Percentiles rank a stretch among this genome's conserved stretches.
phyloP scores from a whole-genome alignment of 805 yeast genomes.

The Candida caryicola region DNA sequence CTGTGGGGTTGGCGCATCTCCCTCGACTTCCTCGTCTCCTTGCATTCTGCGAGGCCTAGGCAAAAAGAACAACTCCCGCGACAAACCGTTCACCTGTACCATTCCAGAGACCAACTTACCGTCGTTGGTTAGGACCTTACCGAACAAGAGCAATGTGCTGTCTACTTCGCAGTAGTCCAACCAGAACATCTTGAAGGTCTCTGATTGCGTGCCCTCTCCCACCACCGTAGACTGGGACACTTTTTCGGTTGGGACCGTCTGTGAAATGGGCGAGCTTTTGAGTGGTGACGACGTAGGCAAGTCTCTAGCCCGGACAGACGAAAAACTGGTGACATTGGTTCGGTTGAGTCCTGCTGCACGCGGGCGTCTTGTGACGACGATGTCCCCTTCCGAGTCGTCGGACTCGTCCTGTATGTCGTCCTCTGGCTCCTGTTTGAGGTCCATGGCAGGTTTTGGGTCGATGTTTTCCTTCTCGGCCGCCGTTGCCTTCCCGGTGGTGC shows the following conservation, averaged over 20 bases:
- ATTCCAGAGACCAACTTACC: slow-evolving; percentile 68
- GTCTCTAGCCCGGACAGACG: slow-evolving; percentile 32
- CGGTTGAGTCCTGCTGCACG: slow-evolving; percentile 40
- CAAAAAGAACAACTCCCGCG: slow-evolving; percentile 71
- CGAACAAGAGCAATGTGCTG: slow-evolving; percentile 67
- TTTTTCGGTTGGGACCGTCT: slow-evolving; percentile 32
- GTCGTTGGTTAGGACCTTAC: slow-evolving; percentile 65
- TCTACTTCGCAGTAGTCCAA: slow-evolving; percentile 82
- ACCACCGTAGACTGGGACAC: slow-evolving; percentile 23
- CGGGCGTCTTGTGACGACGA: slow-evolving; percentile 53
- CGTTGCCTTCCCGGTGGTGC: not conserved
- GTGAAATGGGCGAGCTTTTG: slow-evolving; percentile 11
- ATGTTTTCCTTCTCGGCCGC: slow-evolving; percentile 13
- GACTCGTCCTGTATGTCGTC: slow-evolving; percentile 24
- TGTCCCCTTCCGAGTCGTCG: slow-evolving; percentile 55
- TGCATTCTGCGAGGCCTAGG: slow-evolving; percentile 53
- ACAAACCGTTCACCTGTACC: slow-evolving; percentile 68
- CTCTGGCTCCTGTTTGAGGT: slow-evolving; percentile 4
- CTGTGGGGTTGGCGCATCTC: slow-evolving; percentile 44
- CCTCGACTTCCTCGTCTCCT: slow-evolving; percentile 37
- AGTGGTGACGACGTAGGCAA: slow-evolving; percentile 23
- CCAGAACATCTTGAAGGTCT: slow-evolving; percentile 78
- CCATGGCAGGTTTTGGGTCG: slow-evolving; percentile 5
- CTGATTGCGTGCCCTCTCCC: slow-evolving; percentile 22
- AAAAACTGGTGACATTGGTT: slow-evolving; percentile 40